Evolutionary conservation across 805 yeast genomes (phyloP), one percentile per base, ranked within the genome.

Genomic region (Pichia pseudocactophila): DNA sequence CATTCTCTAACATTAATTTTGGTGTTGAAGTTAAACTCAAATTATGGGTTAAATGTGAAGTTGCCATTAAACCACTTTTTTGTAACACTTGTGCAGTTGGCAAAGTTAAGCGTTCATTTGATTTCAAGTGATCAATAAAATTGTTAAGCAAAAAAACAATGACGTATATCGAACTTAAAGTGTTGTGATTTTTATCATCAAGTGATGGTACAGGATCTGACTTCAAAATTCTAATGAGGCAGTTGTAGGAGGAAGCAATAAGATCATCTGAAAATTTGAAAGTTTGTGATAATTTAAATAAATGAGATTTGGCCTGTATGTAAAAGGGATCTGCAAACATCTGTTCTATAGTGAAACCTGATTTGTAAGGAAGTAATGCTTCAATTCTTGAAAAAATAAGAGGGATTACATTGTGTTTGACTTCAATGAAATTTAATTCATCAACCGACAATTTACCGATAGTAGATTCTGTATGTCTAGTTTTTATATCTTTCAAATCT

Each of bases 271-370:
- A 52, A 36, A 55, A 56, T 2, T 22, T 35, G 1, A 64, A 47
- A 27, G 50, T 41, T 3, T 6, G 8, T 1, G 65, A 58, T 26
- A 68, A 48, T 33, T 54, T 55, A 10, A 62, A 39, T 28, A 70
- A 46, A n/a, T 68, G 58, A 19, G 47, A 51, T 43, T 64, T 58
- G 10, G 63, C 52, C 37, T 57, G 59, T n/a, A 57, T 48, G 48
- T 59, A 69, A 30, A 54, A 49, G 2, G 58, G 58, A 39, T 67
- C 66, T 12, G 57, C 57, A 39, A 66, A 66, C 11, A 68, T 57
- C 40, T 67, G 70, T 3, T 61, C 48, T 18, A 64, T 40, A 3
- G 63, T 49, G 18, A 56, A 48, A 2, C 65, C 66, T 2, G 69
- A 59, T 41, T 62, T 59, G 16, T 58, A 50, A 0, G 74, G 74